Percentiles rank a stretch among this genome's conserved stretches.
These are phyloP conservation scores for Leishmania aethiopica DNA, from an alignment of 208 protist genomes.

Conservation along the genomic window DNA sequence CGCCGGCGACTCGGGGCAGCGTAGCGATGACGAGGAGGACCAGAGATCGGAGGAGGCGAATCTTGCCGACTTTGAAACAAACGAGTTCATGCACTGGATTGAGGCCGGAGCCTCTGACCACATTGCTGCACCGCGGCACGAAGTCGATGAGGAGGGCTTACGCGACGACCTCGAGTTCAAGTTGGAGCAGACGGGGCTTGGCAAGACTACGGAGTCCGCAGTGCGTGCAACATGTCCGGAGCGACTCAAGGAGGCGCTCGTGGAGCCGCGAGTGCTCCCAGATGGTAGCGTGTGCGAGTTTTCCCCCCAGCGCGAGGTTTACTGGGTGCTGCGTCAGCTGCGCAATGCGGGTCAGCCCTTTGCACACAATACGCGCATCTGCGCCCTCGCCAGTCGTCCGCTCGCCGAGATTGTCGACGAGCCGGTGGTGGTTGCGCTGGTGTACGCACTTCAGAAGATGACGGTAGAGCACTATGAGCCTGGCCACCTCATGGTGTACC, in stretches of 20 bases:
- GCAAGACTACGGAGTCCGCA: conserved; percentile 38
- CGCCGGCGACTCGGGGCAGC: conserved; percentile 13
- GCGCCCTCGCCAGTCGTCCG: conserved; percentile 55
- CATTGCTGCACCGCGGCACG: neutral
- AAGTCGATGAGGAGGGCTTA: conserved; percentile 7
- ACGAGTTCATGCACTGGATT: conserved; percentile 81
- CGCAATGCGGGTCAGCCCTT: conserved; percentile 72
- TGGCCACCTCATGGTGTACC: conserved; percentile 82
- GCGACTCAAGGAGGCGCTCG: conserved; percentile 49
- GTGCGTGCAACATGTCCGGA: conserved; percentile 65
- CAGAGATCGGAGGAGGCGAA: conserved; percentile 30
- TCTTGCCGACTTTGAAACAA: conserved; percentile 31
- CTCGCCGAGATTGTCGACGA: conserved; percentile 60
- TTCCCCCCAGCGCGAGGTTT: conserved; percentile 66
- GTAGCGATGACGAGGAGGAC: conserved; percentile 27
- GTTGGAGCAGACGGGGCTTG: conserved; percentile 66
- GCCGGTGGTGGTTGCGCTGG: conserved; percentile 66
- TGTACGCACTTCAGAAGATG: conserved; percentile 77
- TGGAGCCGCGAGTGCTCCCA: conserved; percentile 49
- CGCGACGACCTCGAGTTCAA: conserved; percentile 65
- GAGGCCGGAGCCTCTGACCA: conserved; percentile 36
- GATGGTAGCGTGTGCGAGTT: conserved; percentile 62
- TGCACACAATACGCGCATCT: conserved; percentile 79
- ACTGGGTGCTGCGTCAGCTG: conserved; percentile 85
- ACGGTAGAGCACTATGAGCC: conserved; percentile 75